A percentile compares a stretch with the other conserved stretches of the same genome.
These are phyloP conservation scores for Dacryopinax spathularia DNA, from an alignment of 768 basidiomycete species.

Conservation along the genomic window DNA sequence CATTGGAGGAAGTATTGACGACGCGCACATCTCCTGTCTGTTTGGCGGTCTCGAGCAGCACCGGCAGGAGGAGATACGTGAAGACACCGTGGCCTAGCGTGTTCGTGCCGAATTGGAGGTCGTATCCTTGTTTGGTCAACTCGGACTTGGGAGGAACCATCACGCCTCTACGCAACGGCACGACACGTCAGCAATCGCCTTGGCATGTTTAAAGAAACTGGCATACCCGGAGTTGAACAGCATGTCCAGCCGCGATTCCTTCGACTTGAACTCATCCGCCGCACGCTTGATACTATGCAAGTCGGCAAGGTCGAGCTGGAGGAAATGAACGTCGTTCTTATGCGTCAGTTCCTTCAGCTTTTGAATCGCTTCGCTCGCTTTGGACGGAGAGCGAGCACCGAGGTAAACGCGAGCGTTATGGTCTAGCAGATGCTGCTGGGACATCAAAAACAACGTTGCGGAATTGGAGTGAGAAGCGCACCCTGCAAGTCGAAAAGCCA, in stretches of 20 bases:
- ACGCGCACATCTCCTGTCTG: constrained; percentile 32
- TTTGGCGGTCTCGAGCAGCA: constrained; percentile 30
- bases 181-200: too few species aligned
- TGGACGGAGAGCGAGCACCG: not conserved
- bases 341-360: constrained; percentile 36
- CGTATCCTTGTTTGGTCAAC: constrained; percentile 20
- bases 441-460: not conserved
- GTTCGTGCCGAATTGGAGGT: constrained; percentile 31
- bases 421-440: not conserved
- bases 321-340: constrained; percentile 29
- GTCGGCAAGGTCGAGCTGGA: constrained; percentile 34
- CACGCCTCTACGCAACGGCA: constrained; percentile 17
- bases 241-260: constrained; percentile 14
- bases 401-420: constrained; percentile 2
- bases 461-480: not conserved
- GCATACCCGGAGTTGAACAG: constrained; percentile 16
- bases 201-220: not conserved
- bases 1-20: constrained; percentile 34
- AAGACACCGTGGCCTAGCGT: constrained; percentile 49
- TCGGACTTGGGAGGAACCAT: constrained; percentile 12
- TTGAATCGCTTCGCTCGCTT: constrained; percentile 8
- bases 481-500: not conserved
- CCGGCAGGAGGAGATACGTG: constrained; percentile 39
- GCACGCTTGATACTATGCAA: constrained; percentile 30
- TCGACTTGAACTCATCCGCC: constrained; percentile 28